These are phyloP conservation scores for Boletus reticulatus DNA, from an alignment of 768 basidiomycete genomes.

Conservation along the genomic window DNA sequence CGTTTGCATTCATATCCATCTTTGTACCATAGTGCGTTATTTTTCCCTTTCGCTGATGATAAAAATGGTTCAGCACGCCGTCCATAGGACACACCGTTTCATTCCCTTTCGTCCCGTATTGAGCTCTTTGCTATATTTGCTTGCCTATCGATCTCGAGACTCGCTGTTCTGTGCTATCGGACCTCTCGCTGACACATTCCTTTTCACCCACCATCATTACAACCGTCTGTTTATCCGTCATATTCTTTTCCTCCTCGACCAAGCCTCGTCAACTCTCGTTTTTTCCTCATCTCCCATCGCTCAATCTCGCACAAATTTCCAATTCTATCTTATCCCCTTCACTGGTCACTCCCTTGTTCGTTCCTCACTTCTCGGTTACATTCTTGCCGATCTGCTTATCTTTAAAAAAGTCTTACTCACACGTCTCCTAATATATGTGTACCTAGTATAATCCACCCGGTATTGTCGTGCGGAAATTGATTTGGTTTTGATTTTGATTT, in stretches of 20 bases:
- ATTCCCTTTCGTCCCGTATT: neutral
- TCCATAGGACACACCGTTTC: slow-evolving; percentile 3
- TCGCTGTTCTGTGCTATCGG: slow-evolving; percentile 13
- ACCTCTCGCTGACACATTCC: slow-evolving; percentile 5
- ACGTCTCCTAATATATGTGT: slow-evolving; percentile 21
- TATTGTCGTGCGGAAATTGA: neutral
- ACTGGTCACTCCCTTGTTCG: neutral
- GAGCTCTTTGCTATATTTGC: slow-evolving; percentile 4
- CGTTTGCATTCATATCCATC: slow-evolving; percentile 5
- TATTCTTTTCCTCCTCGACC: slow-evolving; percentile 4
- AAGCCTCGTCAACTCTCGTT: neutral
- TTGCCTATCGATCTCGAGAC: slow-evolving; percentile 9
- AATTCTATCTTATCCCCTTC: neutral
- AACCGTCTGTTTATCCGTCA: slow-evolving; percentile 3
- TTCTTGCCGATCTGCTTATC: neutral
- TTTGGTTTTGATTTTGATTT: neutral
- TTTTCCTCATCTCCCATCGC: neutral
- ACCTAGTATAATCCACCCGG: slow-evolving; percentile 25
- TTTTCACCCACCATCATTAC: slow-evolving; percentile 6
- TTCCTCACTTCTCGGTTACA: no score
- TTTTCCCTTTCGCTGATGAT: neutral
- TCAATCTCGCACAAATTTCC: neutral
- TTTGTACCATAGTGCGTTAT: slow-evolving; percentile 9
- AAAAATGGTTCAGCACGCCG: slow-evolving; percentile 8
- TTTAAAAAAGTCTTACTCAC: neutral